These are phyloP conservation scores for Claviceps sp. DNA, from an alignment of 2,329 filamentous ascomycete genomes.

Conservation along the genomic window DNA sequence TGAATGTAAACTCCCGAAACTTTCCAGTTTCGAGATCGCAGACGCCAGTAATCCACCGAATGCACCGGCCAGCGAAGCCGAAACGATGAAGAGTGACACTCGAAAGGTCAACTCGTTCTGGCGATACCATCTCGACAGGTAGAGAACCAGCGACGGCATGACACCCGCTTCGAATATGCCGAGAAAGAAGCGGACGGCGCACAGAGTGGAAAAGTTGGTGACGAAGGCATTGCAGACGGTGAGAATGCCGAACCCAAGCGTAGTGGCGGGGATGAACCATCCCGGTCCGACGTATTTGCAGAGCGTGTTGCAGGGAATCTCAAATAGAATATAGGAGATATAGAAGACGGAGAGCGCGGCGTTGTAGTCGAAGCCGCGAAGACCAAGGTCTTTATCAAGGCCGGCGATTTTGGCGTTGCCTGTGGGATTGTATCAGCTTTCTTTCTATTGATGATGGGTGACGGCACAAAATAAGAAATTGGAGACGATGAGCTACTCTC, in stretches of 20 bases:
- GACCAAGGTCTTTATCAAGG: conserved; percentile 37
- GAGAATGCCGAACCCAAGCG: conserved; percentile 43
- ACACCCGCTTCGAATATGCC: conserved; percentile 52
- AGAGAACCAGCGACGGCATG: conserved; percentile 53
- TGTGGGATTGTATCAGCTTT: conserved; percentile 9
- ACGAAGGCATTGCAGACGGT: conserved; percentile 52
- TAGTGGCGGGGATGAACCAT: conserved; percentile 47
- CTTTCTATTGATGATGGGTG: neutral
- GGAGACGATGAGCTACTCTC: too few species aligned
- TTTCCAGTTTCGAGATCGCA: conserved; percentile 45
- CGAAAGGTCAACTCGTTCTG: conserved; percentile 49
- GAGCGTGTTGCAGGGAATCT: conserved; percentile 47
- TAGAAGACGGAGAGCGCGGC: conserved; percentile 48
- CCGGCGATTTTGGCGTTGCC: conserved; percentile 46
- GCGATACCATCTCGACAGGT: conserved; percentile 50
- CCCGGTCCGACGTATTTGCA: conserved; percentile 54
- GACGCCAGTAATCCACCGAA: conserved; percentile 53
- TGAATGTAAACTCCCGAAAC: conserved; percentile 38
- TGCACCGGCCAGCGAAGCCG: conserved; percentile 51
- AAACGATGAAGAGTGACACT: conserved; percentile 50
- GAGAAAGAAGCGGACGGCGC: conserved; percentile 45
- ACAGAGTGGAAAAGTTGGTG: conserved; percentile 29
- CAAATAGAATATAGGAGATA: conserved; percentile 50
- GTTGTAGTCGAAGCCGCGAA: conserved; percentile 49
- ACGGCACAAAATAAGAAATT: too few species aligned